Evolutionary conservation across 1,139 yeast species (phyloP).

Genomic region (Blastobotrys ciferrii): DNA sequence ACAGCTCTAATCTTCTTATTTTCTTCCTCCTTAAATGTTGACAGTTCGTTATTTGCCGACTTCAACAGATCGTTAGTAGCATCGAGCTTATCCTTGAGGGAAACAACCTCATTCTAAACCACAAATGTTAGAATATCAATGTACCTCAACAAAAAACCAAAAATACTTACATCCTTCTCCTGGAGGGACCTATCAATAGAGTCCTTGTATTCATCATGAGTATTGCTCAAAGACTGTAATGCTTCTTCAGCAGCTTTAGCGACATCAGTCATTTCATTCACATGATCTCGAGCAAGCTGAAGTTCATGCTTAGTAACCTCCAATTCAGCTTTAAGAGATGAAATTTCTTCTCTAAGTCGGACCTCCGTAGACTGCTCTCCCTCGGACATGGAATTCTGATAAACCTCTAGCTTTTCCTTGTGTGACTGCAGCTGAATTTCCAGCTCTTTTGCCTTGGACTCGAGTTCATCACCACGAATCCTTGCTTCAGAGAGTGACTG

Average conservation of each 20-base stretch:
- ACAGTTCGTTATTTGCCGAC: constrained; percentile 25
- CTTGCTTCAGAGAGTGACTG: constrained; percentile 47
- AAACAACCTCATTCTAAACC: constrained; percentile 37
- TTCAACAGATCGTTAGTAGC: constrained; percentile 36
- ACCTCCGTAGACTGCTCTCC: constrained; percentile 11
- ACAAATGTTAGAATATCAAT: constrained; percentile 9
- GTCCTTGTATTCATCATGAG: constrained; percentile 45
- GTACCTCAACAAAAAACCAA: neutral
- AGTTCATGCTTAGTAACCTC: constrained; percentile 46
- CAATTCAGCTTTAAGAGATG: constrained; percentile 41
- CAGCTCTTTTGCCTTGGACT: constrained; percentile 35
- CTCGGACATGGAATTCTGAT: constrained; percentile 23
- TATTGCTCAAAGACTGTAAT: constrained; percentile 41
- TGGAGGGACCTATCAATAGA: constrained; percentile 43
- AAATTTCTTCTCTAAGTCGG: constrained; percentile 33
- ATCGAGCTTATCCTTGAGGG: constrained; percentile 39
- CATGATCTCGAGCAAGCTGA: constrained; percentile 47
- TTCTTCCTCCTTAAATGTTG: constrained; percentile 26
- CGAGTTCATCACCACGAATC: constrained; percentile 38
- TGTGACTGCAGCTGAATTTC: constrained; percentile 40
- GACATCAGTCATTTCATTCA: constrained; percentile 50
- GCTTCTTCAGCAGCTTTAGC: constrained; percentile 52
- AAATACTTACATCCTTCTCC: constrained; percentile 40
- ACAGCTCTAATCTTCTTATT: constrained; percentile 27
- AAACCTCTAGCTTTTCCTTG: constrained; percentile 38